These are phyloP conservation scores for Lippia alba DNA, from an alignment of 305 asterid species.

Conservation along the genomic window DNA sequence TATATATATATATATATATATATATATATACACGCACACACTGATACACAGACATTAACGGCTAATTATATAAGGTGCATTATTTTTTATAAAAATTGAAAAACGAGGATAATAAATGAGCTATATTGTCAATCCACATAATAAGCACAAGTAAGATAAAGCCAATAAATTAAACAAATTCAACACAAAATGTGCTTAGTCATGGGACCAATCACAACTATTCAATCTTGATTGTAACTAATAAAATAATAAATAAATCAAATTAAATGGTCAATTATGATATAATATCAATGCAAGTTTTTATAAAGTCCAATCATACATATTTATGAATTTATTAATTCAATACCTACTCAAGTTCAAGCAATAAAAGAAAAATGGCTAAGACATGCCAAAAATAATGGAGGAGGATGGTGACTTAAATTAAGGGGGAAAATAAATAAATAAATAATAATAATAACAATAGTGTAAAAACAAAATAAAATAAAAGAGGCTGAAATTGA, in stretches of 20 bases:
- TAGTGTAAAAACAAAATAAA: background rate
- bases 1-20: too few relatives aligned
- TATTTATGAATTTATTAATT: constrained; percentile 8
- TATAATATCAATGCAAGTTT: background rate
- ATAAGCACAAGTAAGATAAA: background rate
- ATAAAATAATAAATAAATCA: background rate
- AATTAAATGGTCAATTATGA: background rate
- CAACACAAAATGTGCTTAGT: background rate
- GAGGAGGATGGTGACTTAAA: constrained; percentile 27
- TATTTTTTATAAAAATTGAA: background rate
- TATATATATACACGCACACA: too few relatives aligned
- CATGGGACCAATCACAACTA: background rate
- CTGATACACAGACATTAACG: too few relatives aligned
- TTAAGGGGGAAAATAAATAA: background rate
- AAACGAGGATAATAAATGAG: background rate
- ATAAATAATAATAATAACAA: background rate
- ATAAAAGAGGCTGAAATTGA: constrained; percentile 12
- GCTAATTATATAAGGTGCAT: too few relatives aligned
- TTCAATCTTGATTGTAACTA: constrained; percentile 7
- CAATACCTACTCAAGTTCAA: constrained; percentile 15
- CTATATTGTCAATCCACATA: background rate
- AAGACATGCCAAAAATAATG: constrained; percentile 7
- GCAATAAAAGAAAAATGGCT: constrained; percentile 3
- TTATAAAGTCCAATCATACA: background rate
- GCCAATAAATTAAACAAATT: background rate